Base-by-base conservation (phyloP, 768 basidiomycete species). In the Auriculariales sp. region DNA sequence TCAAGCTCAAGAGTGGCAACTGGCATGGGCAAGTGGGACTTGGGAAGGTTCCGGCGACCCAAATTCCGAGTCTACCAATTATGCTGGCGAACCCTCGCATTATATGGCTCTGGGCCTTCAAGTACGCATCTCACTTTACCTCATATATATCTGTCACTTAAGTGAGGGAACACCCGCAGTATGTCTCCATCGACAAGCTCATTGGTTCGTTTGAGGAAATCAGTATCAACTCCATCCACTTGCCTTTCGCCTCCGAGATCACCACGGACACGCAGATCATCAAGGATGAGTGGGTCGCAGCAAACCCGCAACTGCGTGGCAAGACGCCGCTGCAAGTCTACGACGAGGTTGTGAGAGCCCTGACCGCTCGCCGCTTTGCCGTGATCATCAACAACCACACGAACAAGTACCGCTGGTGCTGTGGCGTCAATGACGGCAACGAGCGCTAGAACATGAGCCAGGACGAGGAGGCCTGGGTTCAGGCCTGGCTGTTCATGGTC, bases 401-500 rank as follows among this genome's bases (percentile, higher is more conserved):
- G 19, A 52, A 47, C 30, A 47, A 48, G 31, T 48, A 34, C 42
- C 46, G 32, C 30, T 52, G 51, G 51, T 52, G 51, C 46, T 52
- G 51, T 34, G 46, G 46, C 46, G 24, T 52, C 30, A n/a, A 9
- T 7, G 51, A 52, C 46, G 51, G 32, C 22, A 52, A 52, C 46
- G 51, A 47, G 46, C 51, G 51, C 28, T 52, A 47, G 51, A 52
- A 52, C 46, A 47, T 48, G 51, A 48, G 46, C 28, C 51, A 52
- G 51, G 48, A 30, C 2, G 28, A 45, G 31, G 31, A 47, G 24
- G 22, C 28, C 30, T 52, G 51, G 51, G 29, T n/a, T 12, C 10
- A 33, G n/a, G 51, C 47, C 42, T 52, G 51, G 51, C 19, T 52
- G 22, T 10, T 45, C 14, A 52, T 52, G 47, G 51, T 39, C 47